These are phyloP conservation scores for Daldinia sp. DNA, from an alignment of 2,329 filamentous ascomycete genomes.

Conservation along the genomic window DNA sequence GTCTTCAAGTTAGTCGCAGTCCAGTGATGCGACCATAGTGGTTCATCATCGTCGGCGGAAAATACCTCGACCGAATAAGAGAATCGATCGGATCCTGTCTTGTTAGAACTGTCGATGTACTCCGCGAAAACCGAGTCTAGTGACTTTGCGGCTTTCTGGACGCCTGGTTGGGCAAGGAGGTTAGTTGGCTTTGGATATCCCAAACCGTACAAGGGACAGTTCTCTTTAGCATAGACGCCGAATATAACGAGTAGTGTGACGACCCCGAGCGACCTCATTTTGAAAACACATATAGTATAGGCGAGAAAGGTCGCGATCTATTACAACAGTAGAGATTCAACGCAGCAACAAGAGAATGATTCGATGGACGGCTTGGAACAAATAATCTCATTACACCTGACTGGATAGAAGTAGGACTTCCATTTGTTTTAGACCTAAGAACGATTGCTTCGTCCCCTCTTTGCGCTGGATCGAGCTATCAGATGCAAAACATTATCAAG, in stretches of 20 bases:
- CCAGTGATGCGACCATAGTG: slow-evolving; percentile 42
- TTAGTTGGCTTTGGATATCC: slow-evolving; percentile 44
- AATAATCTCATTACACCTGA: not conserved
- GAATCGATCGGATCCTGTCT: slow-evolving; percentile 40
- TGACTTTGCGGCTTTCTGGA: slow-evolving; percentile 33
- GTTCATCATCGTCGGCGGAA: slow-evolving; percentile 38
- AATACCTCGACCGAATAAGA: slow-evolving; percentile 49
- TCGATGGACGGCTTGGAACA: not conserved
- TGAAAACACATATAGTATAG: not conserved
- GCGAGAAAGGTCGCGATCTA: not conserved
- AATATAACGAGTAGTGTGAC: slow-evolving; percentile 1
- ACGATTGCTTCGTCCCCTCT: not conserved
- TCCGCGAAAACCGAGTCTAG: slow-evolving; percentile 40
- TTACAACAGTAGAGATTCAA: not conserved
- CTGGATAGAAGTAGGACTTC: not conserved
- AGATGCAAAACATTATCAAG: not conserved
- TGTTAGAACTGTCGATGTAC: slow-evolving; percentile 45
- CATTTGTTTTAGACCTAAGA: not conserved
- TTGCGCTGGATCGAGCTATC: not conserved
- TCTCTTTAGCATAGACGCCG: slow-evolving; percentile 39
- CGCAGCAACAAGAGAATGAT: not conserved
- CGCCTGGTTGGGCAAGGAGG: slow-evolving; percentile 31
- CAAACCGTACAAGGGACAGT: slow-evolving; percentile 47
- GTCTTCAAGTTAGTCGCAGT: slow-evolving; percentile 45
- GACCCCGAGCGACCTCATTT: slow-evolving; percentile 13